These are phyloP conservation scores for Mycena pura DNA, from an alignment of 768 basidiomycete species.

Conservation along the genomic window DNA sequence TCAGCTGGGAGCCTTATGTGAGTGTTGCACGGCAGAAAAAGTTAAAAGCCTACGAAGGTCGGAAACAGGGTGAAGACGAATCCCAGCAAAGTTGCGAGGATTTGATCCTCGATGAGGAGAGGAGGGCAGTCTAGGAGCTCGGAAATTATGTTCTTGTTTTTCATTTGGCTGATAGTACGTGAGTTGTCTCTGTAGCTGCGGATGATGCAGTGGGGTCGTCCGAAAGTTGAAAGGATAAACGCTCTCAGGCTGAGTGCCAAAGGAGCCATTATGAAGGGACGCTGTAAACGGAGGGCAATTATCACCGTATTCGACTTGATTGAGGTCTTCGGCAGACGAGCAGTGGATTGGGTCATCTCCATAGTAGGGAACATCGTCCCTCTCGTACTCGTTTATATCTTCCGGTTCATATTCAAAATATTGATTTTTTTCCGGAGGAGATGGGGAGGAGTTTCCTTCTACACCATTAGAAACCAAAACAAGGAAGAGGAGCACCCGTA, in stretches of 20 bases:
- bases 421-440: conserved; percentile 37
- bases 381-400: conserved; percentile 16
- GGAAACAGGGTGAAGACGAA: conserved; percentile 71
- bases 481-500: conserved; percentile 39
- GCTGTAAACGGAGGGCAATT: background rate
- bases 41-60: conserved; percentile 63
- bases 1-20: conserved; percentile 64
- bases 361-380: conserved; percentile 18
- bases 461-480: background rate
- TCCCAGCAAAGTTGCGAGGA: conserved; percentile 50
- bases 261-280: background rate
- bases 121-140: background rate
- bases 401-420: conserved; percentile 1
- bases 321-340: conserved; percentile 3
- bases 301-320: background rate
- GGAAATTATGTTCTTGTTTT: background rate
- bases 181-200: background rate
- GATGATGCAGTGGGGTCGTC: background rate
- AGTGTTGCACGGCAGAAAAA: background rate
- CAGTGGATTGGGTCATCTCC: conserved; percentile 21
- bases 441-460: conserved; percentile 29
- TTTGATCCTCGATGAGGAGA: conserved; percentile 24
- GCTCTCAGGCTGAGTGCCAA: background rate
- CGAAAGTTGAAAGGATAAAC: conserved; percentile 4
- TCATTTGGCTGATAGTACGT: conserved; percentile 3